These are phyloP conservation scores for Macrophomina phaseolina DNA, from an alignment of 2,329 filamentous ascomycete genomes.

Conservation along the genomic window DNA sequence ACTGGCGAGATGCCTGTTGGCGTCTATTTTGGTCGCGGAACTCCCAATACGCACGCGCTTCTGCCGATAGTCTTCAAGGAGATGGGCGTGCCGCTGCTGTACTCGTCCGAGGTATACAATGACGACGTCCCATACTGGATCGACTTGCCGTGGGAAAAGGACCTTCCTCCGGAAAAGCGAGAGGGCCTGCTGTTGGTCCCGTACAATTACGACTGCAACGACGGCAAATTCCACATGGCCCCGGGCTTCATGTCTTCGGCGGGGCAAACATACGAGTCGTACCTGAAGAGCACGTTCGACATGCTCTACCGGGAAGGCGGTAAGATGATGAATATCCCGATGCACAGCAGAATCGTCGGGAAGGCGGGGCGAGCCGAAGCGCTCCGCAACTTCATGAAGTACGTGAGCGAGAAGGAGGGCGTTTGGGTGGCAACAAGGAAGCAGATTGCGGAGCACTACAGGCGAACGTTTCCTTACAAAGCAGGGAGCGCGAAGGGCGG, in stretches of 20 bases:
- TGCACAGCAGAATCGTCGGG: conserved; percentile 50
- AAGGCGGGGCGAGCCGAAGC: conserved; percentile 49
- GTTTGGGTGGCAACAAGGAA: conserved; percentile 53
- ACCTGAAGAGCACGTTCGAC: conserved; percentile 50
- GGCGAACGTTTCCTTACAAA: conserved; percentile 47
- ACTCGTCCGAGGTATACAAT: conserved; percentile 40
- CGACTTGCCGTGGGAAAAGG: conserved; percentile 36
- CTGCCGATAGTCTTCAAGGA: conserved; percentile 39
- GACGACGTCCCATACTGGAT: conserved; percentile 40
- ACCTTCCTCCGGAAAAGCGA: conserved; percentile 38
- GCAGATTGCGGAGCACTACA: conserved; percentile 52
- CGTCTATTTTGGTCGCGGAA: conserved; percentile 45
- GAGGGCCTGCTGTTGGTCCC: conserved; percentile 49
- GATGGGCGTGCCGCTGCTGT: conserved; percentile 36
- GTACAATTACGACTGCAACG: conserved; percentile 50
- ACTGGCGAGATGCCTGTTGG: conserved; percentile 43
- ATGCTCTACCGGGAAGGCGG: conserved; percentile 50
- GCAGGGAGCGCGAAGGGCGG: conserved; percentile 17
- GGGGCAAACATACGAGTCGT: conserved; percentile 44
- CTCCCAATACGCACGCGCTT: conserved; percentile 35
- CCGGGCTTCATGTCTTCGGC: conserved; percentile 50
- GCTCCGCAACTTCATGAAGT: conserved; percentile 48
- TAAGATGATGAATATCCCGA: conserved; percentile 52
- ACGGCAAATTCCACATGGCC: conserved; percentile 53
- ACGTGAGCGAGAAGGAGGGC: conserved; percentile 45